Base-by-base conservation (phyloP, 2,329 filamentous ascomycete genomes). In the Talaromyces sp. region DNA sequence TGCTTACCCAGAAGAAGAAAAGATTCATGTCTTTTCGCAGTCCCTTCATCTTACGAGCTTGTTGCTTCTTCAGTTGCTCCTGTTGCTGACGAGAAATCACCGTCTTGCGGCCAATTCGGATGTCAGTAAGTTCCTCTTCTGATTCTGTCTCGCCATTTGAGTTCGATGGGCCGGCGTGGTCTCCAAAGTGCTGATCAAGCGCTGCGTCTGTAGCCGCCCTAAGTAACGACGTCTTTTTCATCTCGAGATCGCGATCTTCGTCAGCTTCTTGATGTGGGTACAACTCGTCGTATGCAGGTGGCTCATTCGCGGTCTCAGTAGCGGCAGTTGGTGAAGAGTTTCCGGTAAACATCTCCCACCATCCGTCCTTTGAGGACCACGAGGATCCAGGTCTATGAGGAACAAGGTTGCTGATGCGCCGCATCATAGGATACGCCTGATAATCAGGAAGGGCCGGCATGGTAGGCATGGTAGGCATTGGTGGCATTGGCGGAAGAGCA, bases 251-350 rank as follows among this genome's bases (percentile, higher is more conserved):
- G 43, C 72, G 74, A 54, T 81, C 78, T 52, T 73, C 75, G 24
- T 70, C 70, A 35, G 69, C 66, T 37, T 75, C 75, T 27, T 77
- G 73, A 47, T 75, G 74, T 5, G 90, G 91, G 74, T 88, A 95
- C 33, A 95, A 85, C 57, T 93, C 91, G 62, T 93, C 88, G 69
- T 95, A 95, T 0, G 91, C 86, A 10, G 91, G 91, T 9, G 90
- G 90, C 37, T 85, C 82, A 3, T 82, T 79, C 5, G 60, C 43
- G 10, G 85, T 77, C 35, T 85, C 82, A 3, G 82, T 79, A 10
- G 60, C 35, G 10, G 85, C 77, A 45, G 78, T 79, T 22, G 77
- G 80, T 16, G 79, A 70, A 45, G 77, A 75, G 60, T 78, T 77
- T 9, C 80, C 80, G 37, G 87, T 86, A 52, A 89, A 83, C 33